Base-by-base conservation (phyloP, 345 rosid genomes). In the Gossypium stocksii region DNA sequence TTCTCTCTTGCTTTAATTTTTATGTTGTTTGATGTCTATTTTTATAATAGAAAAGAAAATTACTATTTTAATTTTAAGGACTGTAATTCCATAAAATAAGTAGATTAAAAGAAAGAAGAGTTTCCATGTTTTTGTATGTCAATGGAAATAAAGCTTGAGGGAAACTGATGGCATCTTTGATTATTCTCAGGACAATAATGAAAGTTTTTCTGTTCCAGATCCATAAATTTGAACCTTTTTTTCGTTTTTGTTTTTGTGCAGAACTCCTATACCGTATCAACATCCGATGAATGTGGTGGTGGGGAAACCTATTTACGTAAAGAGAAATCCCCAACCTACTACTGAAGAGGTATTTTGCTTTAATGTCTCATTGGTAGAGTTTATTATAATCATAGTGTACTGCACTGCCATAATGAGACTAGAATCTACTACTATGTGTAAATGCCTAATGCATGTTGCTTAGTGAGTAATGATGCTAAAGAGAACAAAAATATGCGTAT, bases 241-340 rank as follows among this genome's bases (percentile, higher is more conserved):
- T 15, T 2, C 0, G 34, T 27, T 38, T 17, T n/a, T n/a, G n/a
- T n/a, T n/a, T n/a, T 57, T 70, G 76, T 76, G 60, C 89, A 92
- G 97, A 77, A 76, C 94, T 57, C 94, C 90, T 23, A 29, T 92
- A 54, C 98, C 98, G 9, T 86, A 52, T 77, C 87, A 71, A 69
- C 89, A 76, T 63, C 96, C 96, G 3, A 79, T 94, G 87, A 90
- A 91, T 23, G 89, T 95, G 10, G 97, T 91, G 70, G 88, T 91
- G 2, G 98, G 98, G 70, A 89, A 76, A 80, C 98, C 97, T 2
- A 89, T 94, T 45, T 92, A 89, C 74, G 74, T 89, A 51, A 82
- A 86, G 86, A 81, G 80, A 83, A 85, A 82, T 76, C 81, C 85
- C 13, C 84, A 92, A 27, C 98, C 97, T 46, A 88, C 87, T 0